Conservation (phyloP, 2,329 filamentous ascomycete genomes). For the Scytalidium lignicola region DNA sequence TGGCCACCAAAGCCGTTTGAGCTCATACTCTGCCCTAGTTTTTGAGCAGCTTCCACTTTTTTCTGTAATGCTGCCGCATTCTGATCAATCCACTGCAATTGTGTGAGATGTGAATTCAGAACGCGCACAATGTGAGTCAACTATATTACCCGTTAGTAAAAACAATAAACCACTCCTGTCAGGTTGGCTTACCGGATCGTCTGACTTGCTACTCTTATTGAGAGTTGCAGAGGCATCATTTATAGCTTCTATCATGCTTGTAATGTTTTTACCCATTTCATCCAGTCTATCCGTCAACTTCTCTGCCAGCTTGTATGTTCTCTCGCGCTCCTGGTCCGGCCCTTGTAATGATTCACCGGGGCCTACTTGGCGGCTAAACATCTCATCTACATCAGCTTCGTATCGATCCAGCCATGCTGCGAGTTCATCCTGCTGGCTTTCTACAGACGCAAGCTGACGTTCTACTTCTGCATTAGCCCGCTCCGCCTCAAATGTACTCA, state of each 20-base stretch:
- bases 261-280: constrained; percentile 87
- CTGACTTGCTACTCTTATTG: constrained; percentile 82
- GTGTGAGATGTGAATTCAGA: constrained; percentile 85
- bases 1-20: constrained; percentile 48
- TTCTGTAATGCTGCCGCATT: constrained; percentile 75
- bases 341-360: constrained; percentile 72
- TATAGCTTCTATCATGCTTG: constrained; percentile 97
- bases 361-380: constrained; percentile 77
- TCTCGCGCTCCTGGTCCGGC: constrained; percentile 91
- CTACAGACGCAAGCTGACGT: constrained; percentile 81
- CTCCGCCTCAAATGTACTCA: constrained; percentile 89
- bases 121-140: constrained; percentile 93
- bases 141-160: constrained; percentile 38
- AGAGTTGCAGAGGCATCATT: constrained; percentile 87
- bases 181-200: constrained; percentile 68
- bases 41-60: constrained; percentile 79
- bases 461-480: constrained; percentile 91
- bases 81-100: constrained; percentile 89
- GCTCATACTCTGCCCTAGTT: constrained; percentile 61
- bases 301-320: constrained; percentile 93
- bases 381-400: constrained; percentile 83
- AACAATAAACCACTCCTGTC: constrained; percentile 10
- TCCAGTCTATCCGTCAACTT: constrained; percentile 86
- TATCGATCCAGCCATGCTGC: constrained; percentile 85
- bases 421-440: constrained; percentile 88